A percentile compares a stretch with the other conserved stretches of the same genome.
These are phyloP conservation scores for Striga hermonthica DNA, from an alignment of 305 asterid genomes.

Conservation along the genomic window DNA sequence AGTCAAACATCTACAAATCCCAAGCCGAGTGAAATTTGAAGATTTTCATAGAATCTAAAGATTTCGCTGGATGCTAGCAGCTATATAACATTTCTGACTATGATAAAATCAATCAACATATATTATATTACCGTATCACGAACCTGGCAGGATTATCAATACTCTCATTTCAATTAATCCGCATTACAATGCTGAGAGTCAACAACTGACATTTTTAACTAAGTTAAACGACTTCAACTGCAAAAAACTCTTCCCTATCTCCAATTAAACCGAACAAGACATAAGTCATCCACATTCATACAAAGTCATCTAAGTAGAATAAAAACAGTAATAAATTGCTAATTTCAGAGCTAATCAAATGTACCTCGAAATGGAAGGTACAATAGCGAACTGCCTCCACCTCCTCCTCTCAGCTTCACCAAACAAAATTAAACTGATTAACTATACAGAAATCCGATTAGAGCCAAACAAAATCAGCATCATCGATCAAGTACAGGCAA, in stretches of 20 bases:
- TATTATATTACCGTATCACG: too few species aligned
- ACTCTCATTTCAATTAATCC: conserved; percentile 13
- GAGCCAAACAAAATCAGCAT: conserved; percentile 27
- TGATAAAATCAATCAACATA: too few species aligned
- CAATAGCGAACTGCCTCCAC: conserved; percentile 55
- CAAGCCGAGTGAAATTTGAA: too few species aligned
- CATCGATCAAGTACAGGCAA: conserved; percentile 17
- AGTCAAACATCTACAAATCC: too few species aligned
- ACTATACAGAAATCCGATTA: conserved; percentile 21
- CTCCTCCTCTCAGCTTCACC: conserved; percentile 53
- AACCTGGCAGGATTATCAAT: too few species aligned
- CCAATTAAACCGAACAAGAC: conserved; percentile 5
- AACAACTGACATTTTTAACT: background rate
- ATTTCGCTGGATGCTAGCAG: too few species aligned
- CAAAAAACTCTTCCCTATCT: conserved; percentile 21
- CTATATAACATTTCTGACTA: too few species aligned
- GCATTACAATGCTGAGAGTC: background rate
- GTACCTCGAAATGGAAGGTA: conserved; percentile 74
- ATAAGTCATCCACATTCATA: conserved; percentile 4
- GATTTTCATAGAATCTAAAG: too few species aligned
- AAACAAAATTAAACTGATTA: conserved; percentile 31
- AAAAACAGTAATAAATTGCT: background rate
- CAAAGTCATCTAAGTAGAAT: background rate
- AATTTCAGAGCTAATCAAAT: conserved; percentile 21
- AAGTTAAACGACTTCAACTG: background rate